These are phyloP conservation scores for Camelina hispida DNA, from an alignment of 345 rosid genomes.

Conservation along the genomic window DNA sequence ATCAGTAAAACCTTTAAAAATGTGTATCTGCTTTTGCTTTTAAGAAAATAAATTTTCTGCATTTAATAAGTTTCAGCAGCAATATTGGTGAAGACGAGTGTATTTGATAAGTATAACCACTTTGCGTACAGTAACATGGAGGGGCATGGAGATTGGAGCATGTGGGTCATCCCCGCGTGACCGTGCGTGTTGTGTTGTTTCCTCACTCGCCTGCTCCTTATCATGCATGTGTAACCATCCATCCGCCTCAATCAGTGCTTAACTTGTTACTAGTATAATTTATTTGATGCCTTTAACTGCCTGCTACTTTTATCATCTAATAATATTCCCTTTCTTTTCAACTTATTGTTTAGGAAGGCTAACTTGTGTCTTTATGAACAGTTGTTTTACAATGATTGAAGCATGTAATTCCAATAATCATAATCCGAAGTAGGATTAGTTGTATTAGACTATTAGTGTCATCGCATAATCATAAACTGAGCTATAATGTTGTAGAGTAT, in stretches of 20 bases:
- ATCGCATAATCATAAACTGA: not conserved
- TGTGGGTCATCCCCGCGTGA: conserved; percentile 42
- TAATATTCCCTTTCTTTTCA: not conserved
- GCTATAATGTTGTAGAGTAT: not conserved
- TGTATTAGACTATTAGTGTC: not conserved
- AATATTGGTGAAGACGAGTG: conserved; percentile 26
- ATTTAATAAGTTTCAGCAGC: not conserved
- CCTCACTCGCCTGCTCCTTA: conserved; percentile 24
- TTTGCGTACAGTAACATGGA: conserved; percentile 41
- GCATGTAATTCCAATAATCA: not conserved
- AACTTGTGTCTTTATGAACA: not conserved
- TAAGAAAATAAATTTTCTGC: not conserved
- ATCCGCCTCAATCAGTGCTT: conserved; percentile 10
- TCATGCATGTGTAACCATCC: conserved; percentile 9
- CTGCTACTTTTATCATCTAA: not conserved
- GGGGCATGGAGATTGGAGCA: conserved; percentile 27
- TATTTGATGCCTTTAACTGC: not conserved
- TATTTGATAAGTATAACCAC: not conserved
- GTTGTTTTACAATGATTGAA: not conserved
- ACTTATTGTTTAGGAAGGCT: not conserved
- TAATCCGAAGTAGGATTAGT: not conserved
- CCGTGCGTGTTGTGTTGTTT: conserved; percentile 40
- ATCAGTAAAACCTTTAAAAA: conserved; percentile 10
- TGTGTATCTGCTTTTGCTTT: conserved; percentile 28
- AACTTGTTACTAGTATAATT: not conserved